Percentiles rank a stretch among this genome's conserved stretches.
Conservation (phyloP, 306 rosid species). For the Trifolium fragiferum region DNA sequence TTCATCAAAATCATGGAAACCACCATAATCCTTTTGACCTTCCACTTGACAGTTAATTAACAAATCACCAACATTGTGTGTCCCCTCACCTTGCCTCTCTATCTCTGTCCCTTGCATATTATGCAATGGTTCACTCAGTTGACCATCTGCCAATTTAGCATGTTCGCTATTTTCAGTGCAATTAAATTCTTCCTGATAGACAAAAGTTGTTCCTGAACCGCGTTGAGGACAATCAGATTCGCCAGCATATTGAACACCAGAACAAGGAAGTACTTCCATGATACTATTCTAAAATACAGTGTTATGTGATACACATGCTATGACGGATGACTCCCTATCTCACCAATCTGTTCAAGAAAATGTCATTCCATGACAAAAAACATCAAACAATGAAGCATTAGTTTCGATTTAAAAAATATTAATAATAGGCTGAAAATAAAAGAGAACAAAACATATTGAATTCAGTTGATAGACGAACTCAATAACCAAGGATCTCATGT, state of each 20-base stretch:
- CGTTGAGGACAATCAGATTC: conserved; percentile 71
- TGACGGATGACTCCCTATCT: conserved; percentile 42
- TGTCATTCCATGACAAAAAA: conserved; percentile 32
- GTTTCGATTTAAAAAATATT: neutral
- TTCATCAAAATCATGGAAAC: conserved; percentile 62
- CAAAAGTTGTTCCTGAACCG: conserved; percentile 55
- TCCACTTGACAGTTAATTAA: conserved; percentile 54
- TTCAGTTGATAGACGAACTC: neutral
- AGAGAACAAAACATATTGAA: neutral
- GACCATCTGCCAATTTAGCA: conserved; percentile 49
- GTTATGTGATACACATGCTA: conserved; percentile 43
- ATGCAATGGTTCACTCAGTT: conserved; percentile 44
- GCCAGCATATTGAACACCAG: conserved; percentile 67
- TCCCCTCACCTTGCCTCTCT: conserved; percentile 53
- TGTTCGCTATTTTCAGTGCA: conserved; percentile 54
- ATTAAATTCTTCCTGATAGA: conserved; percentile 55
- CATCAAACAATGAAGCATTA: conserved; percentile 18
- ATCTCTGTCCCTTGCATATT: conserved; percentile 51
- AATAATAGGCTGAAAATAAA: conserved; percentile 16
- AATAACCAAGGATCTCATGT: neutral
- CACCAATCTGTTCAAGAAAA: conserved; percentile 53
- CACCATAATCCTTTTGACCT: conserved; percentile 55
- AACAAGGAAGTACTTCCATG: conserved; percentile 93
- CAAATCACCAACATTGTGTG: conserved; percentile 45
- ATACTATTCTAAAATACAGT: conserved; percentile 42